These are phyloP conservation scores for Domatiomyces globalis DNA, from an alignment of 2,329 filamentous ascomycete species.

Conservation along the genomic window DNA sequence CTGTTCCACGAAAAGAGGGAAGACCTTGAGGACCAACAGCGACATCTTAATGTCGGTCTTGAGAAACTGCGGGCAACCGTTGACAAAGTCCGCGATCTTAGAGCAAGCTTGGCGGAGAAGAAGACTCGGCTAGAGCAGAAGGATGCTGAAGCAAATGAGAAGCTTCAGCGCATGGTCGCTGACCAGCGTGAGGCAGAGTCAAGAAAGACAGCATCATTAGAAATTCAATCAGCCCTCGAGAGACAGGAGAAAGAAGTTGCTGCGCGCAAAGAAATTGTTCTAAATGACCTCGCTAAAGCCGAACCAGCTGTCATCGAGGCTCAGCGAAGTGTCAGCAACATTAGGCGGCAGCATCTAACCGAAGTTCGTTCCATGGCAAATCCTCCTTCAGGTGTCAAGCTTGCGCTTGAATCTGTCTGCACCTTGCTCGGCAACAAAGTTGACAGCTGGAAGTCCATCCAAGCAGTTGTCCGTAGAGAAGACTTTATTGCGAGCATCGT, in stretches of 20 bases:
- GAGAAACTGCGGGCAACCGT: slow-evolving; percentile 96
- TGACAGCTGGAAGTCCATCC: slow-evolving; percentile 80
- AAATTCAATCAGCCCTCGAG: slow-evolving; percentile 76
- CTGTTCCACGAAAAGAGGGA: slow-evolving; percentile 97
- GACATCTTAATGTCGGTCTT: slow-evolving; percentile 92
- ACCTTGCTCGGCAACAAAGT: slow-evolving; percentile 83
- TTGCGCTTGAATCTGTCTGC: slow-evolving; percentile 92
- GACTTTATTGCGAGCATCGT: slow-evolving; percentile 98
- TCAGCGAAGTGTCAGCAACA: slow-evolving; percentile 92
- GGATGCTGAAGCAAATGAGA: slow-evolving; percentile 90
- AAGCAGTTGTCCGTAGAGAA: slow-evolving; percentile 74
- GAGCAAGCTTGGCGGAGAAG: slow-evolving; percentile 83
- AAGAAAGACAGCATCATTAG: slow-evolving; percentile 70
- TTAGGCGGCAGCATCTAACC: slow-evolving; percentile 91
- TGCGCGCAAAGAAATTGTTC: slow-evolving; percentile 64
- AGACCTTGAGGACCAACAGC: slow-evolving; percentile 94
- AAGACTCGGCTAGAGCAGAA: slow-evolving; percentile 86
- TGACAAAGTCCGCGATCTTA: slow-evolving; percentile 87
- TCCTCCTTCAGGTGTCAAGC: slow-evolving; percentile 75
- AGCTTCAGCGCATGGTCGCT: slow-evolving; percentile 90
- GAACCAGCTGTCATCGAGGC: slow-evolving; percentile 89
- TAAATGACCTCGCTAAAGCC: slow-evolving; percentile 74
- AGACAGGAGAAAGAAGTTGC: slow-evolving; percentile 83
- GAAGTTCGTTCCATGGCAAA: slow-evolving; percentile 96
- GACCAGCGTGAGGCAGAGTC: slow-evolving; percentile 92